These are phyloP conservation scores for Jaltomata sinuosa DNA, from an alignment of 257 asterid species.

Conservation along the genomic window DNA sequence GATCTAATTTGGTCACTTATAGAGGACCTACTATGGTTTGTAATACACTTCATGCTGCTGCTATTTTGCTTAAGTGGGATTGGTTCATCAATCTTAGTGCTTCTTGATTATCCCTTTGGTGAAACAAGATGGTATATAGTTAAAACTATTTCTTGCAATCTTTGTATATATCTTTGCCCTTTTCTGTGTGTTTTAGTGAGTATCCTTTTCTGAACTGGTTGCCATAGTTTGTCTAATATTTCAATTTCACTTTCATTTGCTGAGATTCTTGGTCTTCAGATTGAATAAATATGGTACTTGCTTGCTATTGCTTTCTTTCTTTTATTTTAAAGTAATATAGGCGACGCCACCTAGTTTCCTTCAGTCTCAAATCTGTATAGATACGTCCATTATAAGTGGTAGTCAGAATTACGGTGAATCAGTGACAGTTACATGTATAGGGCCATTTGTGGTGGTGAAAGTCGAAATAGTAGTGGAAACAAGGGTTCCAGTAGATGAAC, in stretches of 20 bases:
- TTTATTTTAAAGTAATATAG: background rate
- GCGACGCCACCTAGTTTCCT: background rate
- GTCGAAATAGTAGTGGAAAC: background rate
- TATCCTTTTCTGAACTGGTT: background rate
- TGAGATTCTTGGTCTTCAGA: background rate
- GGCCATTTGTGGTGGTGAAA: background rate
- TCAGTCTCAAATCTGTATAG: background rate
- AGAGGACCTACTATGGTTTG: slow-evolving; percentile 73
- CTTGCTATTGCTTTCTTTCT: background rate
- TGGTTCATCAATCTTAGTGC: slow-evolving; percentile 76
- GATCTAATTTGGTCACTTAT: slow-evolving; percentile 67
- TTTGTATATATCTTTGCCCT: background rate
- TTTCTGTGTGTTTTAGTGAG: background rate
- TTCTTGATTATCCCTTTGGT: slow-evolving; percentile 69
- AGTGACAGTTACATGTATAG: background rate
- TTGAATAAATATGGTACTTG: background rate
- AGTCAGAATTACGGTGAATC: background rate
- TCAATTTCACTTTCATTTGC: background rate
- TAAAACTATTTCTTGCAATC: background rate
- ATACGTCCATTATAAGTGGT: background rate
- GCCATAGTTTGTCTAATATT: background rate
- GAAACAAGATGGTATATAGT: slow-evolving; percentile 52
- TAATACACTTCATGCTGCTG: slow-evolving; percentile 64
- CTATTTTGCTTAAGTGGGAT: slow-evolving; percentile 62
- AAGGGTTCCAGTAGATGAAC: background rate